A percentile compares a stretch with the other conserved stretches of the same genome.
phyloP scores from a whole-genome alignment of 2,329 filamentous ascomycete genomes.

The Cordyceps cateniannulata region DNA sequence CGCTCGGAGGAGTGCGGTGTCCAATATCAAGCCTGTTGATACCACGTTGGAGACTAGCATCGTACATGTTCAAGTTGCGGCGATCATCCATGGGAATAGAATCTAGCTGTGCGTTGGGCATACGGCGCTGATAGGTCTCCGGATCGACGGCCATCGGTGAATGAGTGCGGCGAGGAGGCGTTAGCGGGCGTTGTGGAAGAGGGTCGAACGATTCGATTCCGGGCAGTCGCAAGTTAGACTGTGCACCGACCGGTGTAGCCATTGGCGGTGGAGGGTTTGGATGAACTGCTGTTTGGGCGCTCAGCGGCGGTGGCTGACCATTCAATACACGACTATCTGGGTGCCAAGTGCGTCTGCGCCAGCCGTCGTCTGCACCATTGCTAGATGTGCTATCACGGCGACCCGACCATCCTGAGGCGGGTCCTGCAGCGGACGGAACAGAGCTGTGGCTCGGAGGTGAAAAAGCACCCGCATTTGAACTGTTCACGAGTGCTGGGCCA shows the following conservation, averaged over 20 bases:
- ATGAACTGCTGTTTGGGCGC: conserved; percentile 57
- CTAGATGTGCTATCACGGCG: conserved; percentile 59
- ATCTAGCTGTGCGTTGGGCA: conserved; percentile 23
- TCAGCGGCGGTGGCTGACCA: conserved; percentile 64
- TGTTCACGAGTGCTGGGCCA: conserved; percentile 46
- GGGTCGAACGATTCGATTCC: conserved; percentile 91
- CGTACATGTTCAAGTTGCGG: conserved; percentile 52
- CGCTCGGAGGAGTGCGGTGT: conserved; percentile 41
- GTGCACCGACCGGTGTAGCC: conserved; percentile 41
- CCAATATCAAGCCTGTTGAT: conserved; percentile 62
- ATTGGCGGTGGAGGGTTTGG: conserved; percentile 47
- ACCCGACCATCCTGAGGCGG: conserved; percentile 34
- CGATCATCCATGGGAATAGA: conserved; percentile 36
- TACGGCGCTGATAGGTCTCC: conserved; percentile 31
- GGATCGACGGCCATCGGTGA: conserved; percentile 75
- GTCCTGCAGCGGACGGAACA: conserved; percentile 48
- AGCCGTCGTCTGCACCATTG: conserved; percentile 62
- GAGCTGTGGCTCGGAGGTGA: conserved; percentile 52
- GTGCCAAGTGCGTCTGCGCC: conserved; percentile 85
- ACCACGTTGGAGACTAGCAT: conserved; percentile 59
- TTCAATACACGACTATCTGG: conserved; percentile 64
- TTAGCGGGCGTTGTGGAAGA: conserved; percentile 54
- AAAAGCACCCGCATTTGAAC: conserved; percentile 50
- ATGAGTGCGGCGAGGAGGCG: conserved; percentile 56
- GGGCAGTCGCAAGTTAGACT: conserved; percentile 63